These are phyloP conservation scores for Nakaseomyces nivariensis DNA, from an alignment of 1,139 yeast species.

Conservation along the genomic window DNA sequence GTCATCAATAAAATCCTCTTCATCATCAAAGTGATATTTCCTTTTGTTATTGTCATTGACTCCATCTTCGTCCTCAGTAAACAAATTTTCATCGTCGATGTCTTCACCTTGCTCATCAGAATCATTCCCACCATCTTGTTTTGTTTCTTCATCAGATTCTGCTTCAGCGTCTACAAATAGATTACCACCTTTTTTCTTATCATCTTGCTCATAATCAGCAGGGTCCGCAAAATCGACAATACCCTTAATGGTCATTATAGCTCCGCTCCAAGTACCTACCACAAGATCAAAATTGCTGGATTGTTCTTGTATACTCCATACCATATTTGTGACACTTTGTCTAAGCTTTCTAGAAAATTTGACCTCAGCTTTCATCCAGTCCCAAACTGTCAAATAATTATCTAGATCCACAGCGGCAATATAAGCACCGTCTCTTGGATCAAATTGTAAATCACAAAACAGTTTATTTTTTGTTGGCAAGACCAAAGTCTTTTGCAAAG, in stretches of 20 bases:
- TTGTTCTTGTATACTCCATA: constrained; percentile 25
- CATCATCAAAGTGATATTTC: constrained; percentile 26
- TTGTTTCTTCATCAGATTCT: constrained; percentile 25
- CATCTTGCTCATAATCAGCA: constrained; percentile 5
- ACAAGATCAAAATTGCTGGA: constrained; percentile 25
- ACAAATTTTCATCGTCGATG: constrained; percentile 22
- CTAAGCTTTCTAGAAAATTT: constrained; percentile 22
- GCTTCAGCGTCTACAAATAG: constrained; percentile 25
- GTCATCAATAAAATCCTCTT: constrained; percentile 43
- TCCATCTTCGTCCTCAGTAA: constrained; percentile 17
- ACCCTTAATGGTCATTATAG: constrained; percentile 34
- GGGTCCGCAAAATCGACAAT: constrained; percentile 19
- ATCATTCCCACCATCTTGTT: constrained; percentile 16
- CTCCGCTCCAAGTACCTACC: constrained; percentile 48
- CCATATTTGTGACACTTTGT: constrained; percentile 25
- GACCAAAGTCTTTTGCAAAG: constrained; percentile 20
- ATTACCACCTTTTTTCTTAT: constrained; percentile 9
- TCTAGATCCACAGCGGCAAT: constrained; percentile 47
- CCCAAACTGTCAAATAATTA: constrained; percentile 49
- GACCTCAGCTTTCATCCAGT: constrained; percentile 31
- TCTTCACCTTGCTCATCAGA: constrained; percentile 22
- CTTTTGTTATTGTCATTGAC: constrained; percentile 21
- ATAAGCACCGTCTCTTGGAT: constrained; percentile 45
- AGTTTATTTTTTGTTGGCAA: constrained; percentile 21
- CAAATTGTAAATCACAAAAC: constrained; percentile 46